These are phyloP conservation scores for Hypoxylon fuscum DNA, from an alignment of 495 filamentous ascomycete species.

Conservation along the genomic window DNA sequence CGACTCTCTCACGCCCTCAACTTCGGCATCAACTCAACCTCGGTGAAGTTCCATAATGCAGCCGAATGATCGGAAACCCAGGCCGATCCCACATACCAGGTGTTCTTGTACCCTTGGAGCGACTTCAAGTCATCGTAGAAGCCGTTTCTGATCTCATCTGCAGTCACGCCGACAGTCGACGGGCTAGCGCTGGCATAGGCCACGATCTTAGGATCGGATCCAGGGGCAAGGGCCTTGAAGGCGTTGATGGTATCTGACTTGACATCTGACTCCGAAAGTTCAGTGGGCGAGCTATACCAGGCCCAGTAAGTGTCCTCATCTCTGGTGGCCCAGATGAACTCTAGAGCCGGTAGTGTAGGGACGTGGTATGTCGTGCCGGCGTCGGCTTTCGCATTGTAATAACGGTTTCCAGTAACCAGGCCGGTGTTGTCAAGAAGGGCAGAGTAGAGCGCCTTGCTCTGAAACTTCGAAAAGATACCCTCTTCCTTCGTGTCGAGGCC, in stretches of 20 bases:
- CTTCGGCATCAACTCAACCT: neutral
- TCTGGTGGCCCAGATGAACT: neutral
- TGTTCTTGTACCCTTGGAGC: constrained; percentile 51
- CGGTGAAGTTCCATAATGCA: constrained; percentile 50
- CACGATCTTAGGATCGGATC: constrained; percentile 30
- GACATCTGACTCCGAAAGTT: constrained; percentile 1
- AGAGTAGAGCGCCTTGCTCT: constrained; percentile 2
- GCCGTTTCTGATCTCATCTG: constrained; percentile 44
- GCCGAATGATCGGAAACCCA: constrained; percentile 51
- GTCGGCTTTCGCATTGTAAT: neutral
- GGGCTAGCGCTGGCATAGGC: constrained; percentile 47
- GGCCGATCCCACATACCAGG: constrained; percentile 55
- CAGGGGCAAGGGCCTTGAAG: constrained; percentile 6
- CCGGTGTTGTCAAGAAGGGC: constrained; percentile 42
- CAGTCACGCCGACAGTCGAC: constrained; percentile 44
- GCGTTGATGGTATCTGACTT: constrained; percentile 21
- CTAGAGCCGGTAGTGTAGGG: constrained; percentile 21
- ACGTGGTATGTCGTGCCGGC: constrained; percentile 12
- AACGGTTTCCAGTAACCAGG: constrained; percentile 4
- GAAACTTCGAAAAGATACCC: constrained; percentile 42
- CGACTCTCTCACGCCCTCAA: no score
- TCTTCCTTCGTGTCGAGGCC: constrained; percentile 44
- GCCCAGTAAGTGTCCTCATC: constrained; percentile 3
- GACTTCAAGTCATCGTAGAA: constrained; percentile 1
- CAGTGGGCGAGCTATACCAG: neutral